These are phyloP conservation scores for Ganoderma lucidum DNA, from an alignment of 1,284 basidiomycete species.

Conservation along the genomic window DNA sequence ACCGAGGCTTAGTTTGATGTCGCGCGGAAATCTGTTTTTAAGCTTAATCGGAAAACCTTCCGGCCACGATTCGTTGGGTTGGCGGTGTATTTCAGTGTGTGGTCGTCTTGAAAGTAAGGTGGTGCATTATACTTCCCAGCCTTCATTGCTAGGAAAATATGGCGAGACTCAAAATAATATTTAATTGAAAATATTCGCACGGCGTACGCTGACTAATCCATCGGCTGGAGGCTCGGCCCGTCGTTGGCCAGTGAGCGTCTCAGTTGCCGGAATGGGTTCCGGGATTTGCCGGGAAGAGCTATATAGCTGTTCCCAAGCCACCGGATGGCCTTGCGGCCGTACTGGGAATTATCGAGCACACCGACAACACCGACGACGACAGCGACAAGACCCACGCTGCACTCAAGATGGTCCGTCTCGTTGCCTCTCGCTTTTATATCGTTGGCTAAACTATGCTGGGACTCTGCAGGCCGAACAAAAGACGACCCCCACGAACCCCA, in stretches of 20 bases:
- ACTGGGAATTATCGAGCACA: constrained; percentile 30
- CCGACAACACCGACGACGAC: constrained; percentile 34
- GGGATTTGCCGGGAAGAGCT: constrained; percentile 31
- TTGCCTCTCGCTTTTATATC: neutral
- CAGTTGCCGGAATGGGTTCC: neutral
- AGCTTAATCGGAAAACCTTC: no score
- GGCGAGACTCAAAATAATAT: no score
- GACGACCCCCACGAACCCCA: constrained; percentile 89
- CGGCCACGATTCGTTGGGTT: no score
- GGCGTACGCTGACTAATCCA: no score
- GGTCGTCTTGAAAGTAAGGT: no score
- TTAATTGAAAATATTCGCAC: no score
- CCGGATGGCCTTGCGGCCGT: constrained; percentile 15
- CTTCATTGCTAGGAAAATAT: no score
- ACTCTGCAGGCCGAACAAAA: constrained; percentile 83
- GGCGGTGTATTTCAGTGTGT: no score
- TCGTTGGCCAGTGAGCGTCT: neutral
- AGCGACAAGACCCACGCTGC: constrained; percentile 36
- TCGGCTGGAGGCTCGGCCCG: no score
- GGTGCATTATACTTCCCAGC: no score
- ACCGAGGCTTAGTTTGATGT: no score
- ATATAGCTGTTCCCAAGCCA: constrained; percentile 39
- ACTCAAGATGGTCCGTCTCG: constrained; percentile 36
- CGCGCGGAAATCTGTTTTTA: no score
- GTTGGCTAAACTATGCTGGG: constrained; percentile 21